Evolutionary conservation across 352 stramenopile genomes (phyloP).

Genomic region (Phytopythium chamaehyphon): DNA sequence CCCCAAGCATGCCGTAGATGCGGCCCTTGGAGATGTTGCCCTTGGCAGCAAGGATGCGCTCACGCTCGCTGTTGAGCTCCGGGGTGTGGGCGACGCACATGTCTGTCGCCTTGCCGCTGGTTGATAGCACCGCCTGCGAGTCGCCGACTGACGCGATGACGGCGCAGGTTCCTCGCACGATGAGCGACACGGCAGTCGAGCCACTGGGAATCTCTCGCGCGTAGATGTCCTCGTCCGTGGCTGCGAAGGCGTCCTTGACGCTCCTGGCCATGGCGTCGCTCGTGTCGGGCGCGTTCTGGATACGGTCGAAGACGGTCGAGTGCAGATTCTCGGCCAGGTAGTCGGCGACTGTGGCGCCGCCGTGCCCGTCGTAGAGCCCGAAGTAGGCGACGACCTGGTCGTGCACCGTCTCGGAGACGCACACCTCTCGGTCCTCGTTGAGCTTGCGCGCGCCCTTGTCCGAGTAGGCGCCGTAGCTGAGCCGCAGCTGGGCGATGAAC

Average conservation of each 20-base stretch:
- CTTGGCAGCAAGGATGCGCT: slow-evolving; percentile 78
- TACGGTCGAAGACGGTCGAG: slow-evolving; percentile 44
- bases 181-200: slow-evolving; percentile 60
- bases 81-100: slow-evolving; percentile 73
- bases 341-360: slow-evolving; percentile 60
- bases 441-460: slow-evolving; percentile 67
- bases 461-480: slow-evolving; percentile 71
- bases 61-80: slow-evolving; percentile 58
- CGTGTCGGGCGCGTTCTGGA: slow-evolving; percentile 30
- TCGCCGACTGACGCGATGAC: slow-evolving; percentile 74
- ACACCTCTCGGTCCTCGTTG: slow-evolving; percentile 76
- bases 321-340: slow-evolving; percentile 63
- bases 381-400: slow-evolving; percentile 76
- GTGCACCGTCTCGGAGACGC: slow-evolving; percentile 34
- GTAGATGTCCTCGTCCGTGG: slow-evolving; percentile 74
- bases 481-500: slow-evolving; percentile 40
- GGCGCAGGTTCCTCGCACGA: slow-evolving; percentile 47
- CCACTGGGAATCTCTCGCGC: slow-evolving; percentile 64
- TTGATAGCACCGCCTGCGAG: slow-evolving; percentile 75
- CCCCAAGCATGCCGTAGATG: slow-evolving; percentile 81
- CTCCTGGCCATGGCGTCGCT: slow-evolving; percentile 21
- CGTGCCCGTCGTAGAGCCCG: slow-evolving; percentile 83
- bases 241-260: slow-evolving; percentile 44
- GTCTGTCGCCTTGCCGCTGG: slow-evolving; percentile 42
- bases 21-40: slow-evolving; percentile 78